Evolutionary conservation across 164 flowering plant species (phyloP).

Genomic region (Berberis vulgaris): DNA sequence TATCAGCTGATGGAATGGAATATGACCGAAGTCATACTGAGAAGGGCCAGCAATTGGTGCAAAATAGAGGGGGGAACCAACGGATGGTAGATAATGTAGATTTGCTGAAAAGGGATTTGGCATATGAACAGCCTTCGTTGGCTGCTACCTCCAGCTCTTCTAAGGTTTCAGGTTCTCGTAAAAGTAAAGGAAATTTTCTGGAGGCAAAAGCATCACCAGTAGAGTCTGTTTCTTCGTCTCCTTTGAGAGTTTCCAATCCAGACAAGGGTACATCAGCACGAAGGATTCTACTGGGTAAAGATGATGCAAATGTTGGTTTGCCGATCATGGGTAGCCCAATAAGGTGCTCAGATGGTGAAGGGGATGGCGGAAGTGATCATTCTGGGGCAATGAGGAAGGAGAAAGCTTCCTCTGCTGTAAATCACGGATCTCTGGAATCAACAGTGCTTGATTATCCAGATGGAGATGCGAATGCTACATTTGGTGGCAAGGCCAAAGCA

Average conservation of each 20-base stretch:
- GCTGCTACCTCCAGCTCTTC: slow-evolving; percentile 94
- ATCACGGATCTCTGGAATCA: slow-evolving; percentile 31
- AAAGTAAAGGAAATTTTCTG: slow-evolving; percentile 38
- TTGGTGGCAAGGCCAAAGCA: slow-evolving; percentile 22
- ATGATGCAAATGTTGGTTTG: slow-evolving; percentile 26
- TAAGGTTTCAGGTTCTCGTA: slow-evolving; percentile 73
- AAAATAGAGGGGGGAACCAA: slow-evolving; percentile 19
- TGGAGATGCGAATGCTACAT: slow-evolving; percentile 18
- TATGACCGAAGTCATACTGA: slow-evolving; percentile 9
- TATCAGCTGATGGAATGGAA: slow-evolving; percentile 13
- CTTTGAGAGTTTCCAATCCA: slow-evolving; percentile 34
- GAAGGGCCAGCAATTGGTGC: slow-evolving; percentile 23
- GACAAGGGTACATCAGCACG: slow-evolving; percentile 35
- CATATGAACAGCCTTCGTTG: slow-evolving; percentile 30
- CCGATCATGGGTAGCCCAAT: slow-evolving; percentile 27
- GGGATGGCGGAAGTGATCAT: slow-evolving; percentile 33
- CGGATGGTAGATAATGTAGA: slow-evolving; percentile 36
- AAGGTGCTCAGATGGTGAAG: slow-evolving; percentile 46
- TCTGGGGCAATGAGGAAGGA: slow-evolving; percentile 32
- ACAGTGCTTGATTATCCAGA: slow-evolving; percentile 30
- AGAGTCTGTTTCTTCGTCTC: slow-evolving; percentile 94
- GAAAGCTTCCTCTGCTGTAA: slow-evolving; percentile 15
- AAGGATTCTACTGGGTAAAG: slow-evolving; percentile 27
- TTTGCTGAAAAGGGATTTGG: slow-evolving; percentile 40
- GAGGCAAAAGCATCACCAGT: slow-evolving; percentile 85